Evolutionary conservation across 768 basidiomycete genomes (phyloP).

Genomic region (Calocera cornea): DNA sequence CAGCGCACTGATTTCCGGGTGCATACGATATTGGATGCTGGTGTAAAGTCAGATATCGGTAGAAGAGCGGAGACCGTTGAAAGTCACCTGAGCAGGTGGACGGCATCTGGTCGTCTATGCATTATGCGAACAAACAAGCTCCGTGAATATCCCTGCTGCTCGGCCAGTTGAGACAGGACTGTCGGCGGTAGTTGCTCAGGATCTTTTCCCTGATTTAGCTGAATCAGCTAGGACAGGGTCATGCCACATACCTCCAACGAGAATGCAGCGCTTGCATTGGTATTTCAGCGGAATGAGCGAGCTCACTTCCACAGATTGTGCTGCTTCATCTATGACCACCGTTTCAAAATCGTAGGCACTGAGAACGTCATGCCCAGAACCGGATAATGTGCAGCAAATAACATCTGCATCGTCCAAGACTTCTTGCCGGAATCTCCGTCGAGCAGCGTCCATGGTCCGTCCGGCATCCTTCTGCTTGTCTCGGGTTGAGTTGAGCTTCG

Average conservation of each 20-base stretch:
- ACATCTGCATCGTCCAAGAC: conserved; percentile 84
- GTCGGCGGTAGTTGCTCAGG: conserved; percentile 96
- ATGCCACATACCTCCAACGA: conserved; percentile 64
- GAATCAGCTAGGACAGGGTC: not conserved
- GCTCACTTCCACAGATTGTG: conserved; percentile 89
- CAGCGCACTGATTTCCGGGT: conserved; percentile 82
- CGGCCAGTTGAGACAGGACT: conserved; percentile 50
- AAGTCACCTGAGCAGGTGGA: conserved; percentile 74
- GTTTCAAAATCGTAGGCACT: conserved; percentile 82
- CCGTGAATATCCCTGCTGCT: conserved; percentile 65
- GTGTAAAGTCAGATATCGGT: not conserved
- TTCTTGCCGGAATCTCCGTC: conserved; percentile 56
- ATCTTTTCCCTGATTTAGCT: conserved; percentile 30
- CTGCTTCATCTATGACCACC: conserved; percentile 95
- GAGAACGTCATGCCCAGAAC: conserved; percentile 79
- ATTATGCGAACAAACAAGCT: conserved; percentile 80
- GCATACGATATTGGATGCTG: conserved; percentile 99
- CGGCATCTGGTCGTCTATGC: conserved; percentile 60
- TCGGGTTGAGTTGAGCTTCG: conserved; percentile 58
- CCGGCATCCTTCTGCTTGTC: conserved; percentile 72
- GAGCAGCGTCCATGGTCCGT: conserved; percentile 68
- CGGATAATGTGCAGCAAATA: conserved; percentile 86
- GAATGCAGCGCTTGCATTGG: conserved; percentile 63
- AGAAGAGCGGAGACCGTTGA: not conserved
- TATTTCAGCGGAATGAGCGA: conserved; percentile 92